Evolutionary conservation across 1,139 yeast genomes (phyloP).

Genomic region (Chernovozyma aurita): DNA sequence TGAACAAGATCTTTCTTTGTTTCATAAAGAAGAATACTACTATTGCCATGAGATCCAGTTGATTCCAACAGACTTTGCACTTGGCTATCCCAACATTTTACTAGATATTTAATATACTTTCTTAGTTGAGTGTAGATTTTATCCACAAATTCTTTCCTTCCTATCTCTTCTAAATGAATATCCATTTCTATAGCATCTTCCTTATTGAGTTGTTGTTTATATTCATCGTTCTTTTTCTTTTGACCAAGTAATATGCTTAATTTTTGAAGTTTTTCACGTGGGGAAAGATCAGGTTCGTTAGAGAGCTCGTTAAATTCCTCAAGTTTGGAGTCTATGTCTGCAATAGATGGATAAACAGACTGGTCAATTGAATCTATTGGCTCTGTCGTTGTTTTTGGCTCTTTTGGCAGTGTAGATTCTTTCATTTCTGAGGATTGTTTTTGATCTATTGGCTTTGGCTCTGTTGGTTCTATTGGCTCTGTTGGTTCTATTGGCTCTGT

Average conservation of each 20-base stretch:
- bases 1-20: slow-evolving; percentile 61
- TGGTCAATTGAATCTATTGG: too few relatives aligned
- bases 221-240: slow-evolving; percentile 14
- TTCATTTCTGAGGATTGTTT: too few relatives aligned
- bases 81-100: slow-evolving; percentile 41
- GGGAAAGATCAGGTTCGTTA: slow-evolving; percentile 15
- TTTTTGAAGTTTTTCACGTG: slow-evolving; percentile 23
- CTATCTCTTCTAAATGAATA: slow-evolving; percentile 32
- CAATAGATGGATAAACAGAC: slow-evolving; percentile 10
- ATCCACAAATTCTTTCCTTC: slow-evolving; percentile 20
- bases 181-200: slow-evolving; percentile 20
- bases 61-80: slow-evolving; percentile 5
- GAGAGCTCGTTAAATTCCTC: slow-evolving; percentile 16
- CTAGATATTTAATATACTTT: slow-evolving; percentile 42
- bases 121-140: slow-evolving; percentile 43
- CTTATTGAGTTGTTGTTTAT: slow-evolving; percentile 15
- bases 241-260: slow-evolving; percentile 17
- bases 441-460: too few relatives aligned
- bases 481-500: too few relatives aligned
- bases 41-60: not conserved
- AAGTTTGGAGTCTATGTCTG: slow-evolving; percentile 19
- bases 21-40: slow-evolving; percentile 30
- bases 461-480: too few relatives aligned
- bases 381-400: too few relatives aligned
- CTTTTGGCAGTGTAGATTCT: too few relatives aligned